phyloP scores from a whole-genome alignment of 2,329 filamentous ascomycete species.

The Thelonectria rubi region DNA sequence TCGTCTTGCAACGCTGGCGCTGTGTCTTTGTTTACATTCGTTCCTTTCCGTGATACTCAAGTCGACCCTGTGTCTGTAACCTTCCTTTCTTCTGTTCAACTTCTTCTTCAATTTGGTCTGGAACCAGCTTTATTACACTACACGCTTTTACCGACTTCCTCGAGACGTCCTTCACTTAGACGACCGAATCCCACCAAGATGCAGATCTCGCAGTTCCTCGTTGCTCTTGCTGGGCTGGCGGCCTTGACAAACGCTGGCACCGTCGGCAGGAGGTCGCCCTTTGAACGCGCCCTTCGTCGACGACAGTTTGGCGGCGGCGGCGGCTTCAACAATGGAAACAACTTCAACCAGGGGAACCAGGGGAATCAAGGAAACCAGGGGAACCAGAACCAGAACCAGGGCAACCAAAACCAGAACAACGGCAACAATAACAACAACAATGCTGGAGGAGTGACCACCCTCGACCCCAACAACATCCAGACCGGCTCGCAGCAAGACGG shows the following conservation, averaged over 20 bases:
- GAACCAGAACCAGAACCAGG: slow-evolving; percentile 34
- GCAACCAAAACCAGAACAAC: slow-evolving; percentile 32
- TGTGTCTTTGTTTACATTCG: slow-evolving; percentile 58
- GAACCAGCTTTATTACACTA: slow-evolving; percentile 44
- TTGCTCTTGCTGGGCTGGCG: slow-evolving; percentile 60
- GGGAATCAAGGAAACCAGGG: slow-evolving; percentile 42
- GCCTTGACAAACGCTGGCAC: slow-evolving; percentile 56
- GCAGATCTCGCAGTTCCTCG: slow-evolving; percentile 60
- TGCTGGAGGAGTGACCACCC: slow-evolving; percentile 43
- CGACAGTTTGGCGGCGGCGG: slow-evolving; percentile 52
- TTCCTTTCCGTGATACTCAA: slow-evolving; percentile 50
- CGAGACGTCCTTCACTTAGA: slow-evolving; percentile 34
- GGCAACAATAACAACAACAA: slow-evolving; percentile 38
- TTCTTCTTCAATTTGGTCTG: slow-evolving; percentile 57
- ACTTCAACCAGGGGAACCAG: slow-evolving; percentile 20
- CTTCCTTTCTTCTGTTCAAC: slow-evolving; percentile 52
- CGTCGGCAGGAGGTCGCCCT: slow-evolving; percentile 50
- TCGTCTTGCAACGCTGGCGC: slow-evolving; percentile 58
- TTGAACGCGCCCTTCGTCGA: slow-evolving; percentile 49
- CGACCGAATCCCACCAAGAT: slow-evolving; percentile 50
- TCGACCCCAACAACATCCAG: slow-evolving; percentile 58
- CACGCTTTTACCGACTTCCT: slow-evolving; percentile 14
- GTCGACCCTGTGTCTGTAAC: slow-evolving; percentile 53
- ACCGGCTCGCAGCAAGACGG: slow-evolving; percentile 60
- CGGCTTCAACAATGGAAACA: slow-evolving; percentile 40